Conservation (phyloP, 2,329 filamentous ascomycete genomes). For the Malbranchea zuffiana region DNA sequence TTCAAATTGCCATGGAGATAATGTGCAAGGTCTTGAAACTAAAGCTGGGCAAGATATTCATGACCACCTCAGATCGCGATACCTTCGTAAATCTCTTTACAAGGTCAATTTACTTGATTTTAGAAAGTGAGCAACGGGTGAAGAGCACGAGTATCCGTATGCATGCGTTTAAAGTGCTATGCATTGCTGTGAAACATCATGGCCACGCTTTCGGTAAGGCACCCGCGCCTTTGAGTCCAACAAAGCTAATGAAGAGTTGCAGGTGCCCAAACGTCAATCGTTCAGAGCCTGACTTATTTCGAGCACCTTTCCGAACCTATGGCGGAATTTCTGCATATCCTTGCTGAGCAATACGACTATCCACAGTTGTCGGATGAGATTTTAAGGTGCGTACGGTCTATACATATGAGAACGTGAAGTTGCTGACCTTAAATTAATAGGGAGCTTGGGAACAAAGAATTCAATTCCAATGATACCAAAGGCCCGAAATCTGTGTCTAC, state of each 20-base stretch:
- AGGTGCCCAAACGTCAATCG: slow-evolving; percentile 95
- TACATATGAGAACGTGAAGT: neutral
- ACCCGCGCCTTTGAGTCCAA: neutral
- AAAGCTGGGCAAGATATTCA: slow-evolving; percentile 82
- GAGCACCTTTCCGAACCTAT: slow-evolving; percentile 98
- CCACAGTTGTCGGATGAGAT: slow-evolving; percentile 91
- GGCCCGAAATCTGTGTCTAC: slow-evolving; percentile 93
- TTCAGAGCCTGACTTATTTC: slow-evolving; percentile 95
- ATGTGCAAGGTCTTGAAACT: slow-evolving; percentile 95
- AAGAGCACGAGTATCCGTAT: slow-evolving; percentile 85
- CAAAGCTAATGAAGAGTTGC: slow-evolving; percentile 5
- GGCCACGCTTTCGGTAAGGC: slow-evolving; percentile 79
- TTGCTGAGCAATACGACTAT: slow-evolving; percentile 95
- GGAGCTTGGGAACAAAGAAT: slow-evolving; percentile 94
- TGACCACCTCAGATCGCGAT: slow-evolving; percentile 92
- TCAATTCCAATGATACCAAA: slow-evolving; percentile 89
- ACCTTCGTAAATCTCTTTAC: slow-evolving; percentile 90
- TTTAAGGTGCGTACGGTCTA: slow-evolving; percentile 41
- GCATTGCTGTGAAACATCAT: slow-evolving; percentile 93
- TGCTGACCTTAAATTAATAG: slow-evolving; percentile 27
- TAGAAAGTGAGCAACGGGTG: slow-evolving; percentile 86
- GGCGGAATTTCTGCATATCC: slow-evolving; percentile 93
- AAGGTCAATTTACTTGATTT: slow-evolving; percentile 79
- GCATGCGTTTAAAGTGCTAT: slow-evolving; percentile 95
- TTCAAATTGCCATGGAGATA: slow-evolving; percentile 77